phyloP scores from a whole-genome alignment of 2,329 filamentous ascomycete species.

The Calonectria pseudoturangicola region DNA sequence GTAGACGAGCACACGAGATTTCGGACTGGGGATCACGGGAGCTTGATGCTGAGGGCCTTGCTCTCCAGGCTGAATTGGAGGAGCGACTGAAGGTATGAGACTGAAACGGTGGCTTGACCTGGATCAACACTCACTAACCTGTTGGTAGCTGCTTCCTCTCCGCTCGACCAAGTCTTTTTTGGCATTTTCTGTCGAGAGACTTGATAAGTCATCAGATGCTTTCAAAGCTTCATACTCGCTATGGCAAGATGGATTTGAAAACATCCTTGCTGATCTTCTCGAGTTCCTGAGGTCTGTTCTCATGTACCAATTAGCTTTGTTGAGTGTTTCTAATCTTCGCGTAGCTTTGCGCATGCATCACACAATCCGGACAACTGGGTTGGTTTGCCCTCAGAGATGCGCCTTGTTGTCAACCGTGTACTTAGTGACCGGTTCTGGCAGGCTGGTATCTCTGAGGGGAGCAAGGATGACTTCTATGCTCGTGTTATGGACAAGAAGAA shows the following conservation, averaged over 20 bases:
- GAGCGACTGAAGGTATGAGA: conserved; percentile 79
- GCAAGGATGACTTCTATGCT: conserved; percentile 96
- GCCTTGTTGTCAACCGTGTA: conserved; percentile 85
- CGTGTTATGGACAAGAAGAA: conserved; percentile 91
- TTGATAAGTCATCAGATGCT: conserved; percentile 82
- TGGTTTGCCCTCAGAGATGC: conserved; percentile 84
- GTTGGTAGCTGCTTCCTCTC: conserved; percentile 80
- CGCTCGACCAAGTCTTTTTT: conserved; percentile 93
- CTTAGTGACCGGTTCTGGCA: conserved; percentile 98
- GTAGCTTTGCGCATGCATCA: conserved; percentile 90
- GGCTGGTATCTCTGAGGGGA: conserved; percentile 95
- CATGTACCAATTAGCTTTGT: neutral
- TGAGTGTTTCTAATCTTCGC: conserved; percentile 9
- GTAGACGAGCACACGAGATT: conserved; percentile 82
- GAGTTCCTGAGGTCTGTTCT: conserved; percentile 81
- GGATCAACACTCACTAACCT: conserved; percentile 37
- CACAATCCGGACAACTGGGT: conserved; percentile 92
- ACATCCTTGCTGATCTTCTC: conserved; percentile 89
- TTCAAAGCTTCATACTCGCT: conserved; percentile 85
- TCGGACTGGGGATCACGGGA: conserved; percentile 88
- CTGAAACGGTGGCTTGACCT: conserved; percentile 4
- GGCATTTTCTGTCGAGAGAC: conserved; percentile 92
- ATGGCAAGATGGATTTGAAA: conserved; percentile 89
- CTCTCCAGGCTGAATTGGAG: conserved; percentile 86
- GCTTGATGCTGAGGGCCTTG: conserved; percentile 86